A percentile compares a stretch with the other conserved stretches of the same genome.
These are phyloP conservation scores for Linderina pennispora DNA, from an alignment of 192 early-diverging fungal species.

Conservation along the genomic window DNA sequence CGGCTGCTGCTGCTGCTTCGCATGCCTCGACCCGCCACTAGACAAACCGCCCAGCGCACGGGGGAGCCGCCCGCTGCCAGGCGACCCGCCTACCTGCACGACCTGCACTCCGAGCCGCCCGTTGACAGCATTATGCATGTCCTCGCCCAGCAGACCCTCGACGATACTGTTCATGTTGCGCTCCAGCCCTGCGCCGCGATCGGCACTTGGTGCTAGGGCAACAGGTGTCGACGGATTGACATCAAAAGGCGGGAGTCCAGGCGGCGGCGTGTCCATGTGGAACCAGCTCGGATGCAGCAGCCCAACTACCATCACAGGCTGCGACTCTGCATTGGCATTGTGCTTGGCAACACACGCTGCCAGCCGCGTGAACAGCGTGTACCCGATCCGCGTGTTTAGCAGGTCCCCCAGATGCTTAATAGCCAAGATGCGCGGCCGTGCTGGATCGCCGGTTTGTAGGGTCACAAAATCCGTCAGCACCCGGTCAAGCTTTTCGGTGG, in stretches of 20 bases:
- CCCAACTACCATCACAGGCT: conserved; percentile 23
- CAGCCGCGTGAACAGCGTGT: conserved; percentile 39
- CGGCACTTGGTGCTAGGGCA: conserved; percentile 26
- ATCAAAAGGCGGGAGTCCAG: conserved; percentile 42
- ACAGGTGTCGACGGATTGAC: conserved; percentile 34
- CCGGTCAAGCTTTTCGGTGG: conserved; percentile 27
- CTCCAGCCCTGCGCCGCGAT: conserved; percentile 1
- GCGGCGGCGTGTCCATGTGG: conserved; percentile 30
- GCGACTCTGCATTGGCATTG: conserved; percentile 4
- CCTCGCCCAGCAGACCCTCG: conserved; percentile 18
- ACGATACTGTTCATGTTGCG: conserved; percentile 16
- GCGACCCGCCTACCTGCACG: conserved; percentile 17
- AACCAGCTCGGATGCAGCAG: conserved; percentile 46
- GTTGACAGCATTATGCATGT: conserved; percentile 1
- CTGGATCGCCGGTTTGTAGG: conserved; percentile 1
- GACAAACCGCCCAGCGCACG: conserved; percentile 2
- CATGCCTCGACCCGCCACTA: neutral
- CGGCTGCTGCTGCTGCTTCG: neutral
- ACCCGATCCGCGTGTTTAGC: conserved; percentile 42
- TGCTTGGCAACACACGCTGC: conserved; percentile 9
- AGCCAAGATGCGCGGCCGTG: conserved; percentile 26
- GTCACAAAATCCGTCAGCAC: conserved; percentile 21
- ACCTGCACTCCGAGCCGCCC: conserved; percentile 21
- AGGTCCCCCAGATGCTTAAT: conserved; percentile 45
- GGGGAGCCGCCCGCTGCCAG: conserved; percentile 2